A percentile compares a stretch with the other conserved stretches of the same genome.
These are phyloP conservation scores for Chrysochromulina tobinii DNA, from an alignment of 78 protist genomes.

Conservation along the genomic window DNA sequence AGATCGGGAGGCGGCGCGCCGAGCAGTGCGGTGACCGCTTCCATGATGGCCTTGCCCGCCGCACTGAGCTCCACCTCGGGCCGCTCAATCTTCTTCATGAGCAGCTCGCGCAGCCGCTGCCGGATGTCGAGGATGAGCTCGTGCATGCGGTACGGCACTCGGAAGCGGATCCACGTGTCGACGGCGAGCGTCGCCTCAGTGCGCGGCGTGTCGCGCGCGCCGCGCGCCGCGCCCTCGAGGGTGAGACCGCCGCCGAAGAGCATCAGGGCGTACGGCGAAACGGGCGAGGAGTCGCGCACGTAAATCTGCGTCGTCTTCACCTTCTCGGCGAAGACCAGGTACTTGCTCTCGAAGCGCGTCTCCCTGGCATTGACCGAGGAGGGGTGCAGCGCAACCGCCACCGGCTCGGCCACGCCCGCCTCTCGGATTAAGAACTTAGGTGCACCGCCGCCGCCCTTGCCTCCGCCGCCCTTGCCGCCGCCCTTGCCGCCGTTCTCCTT, in stretches of 20 bases:
- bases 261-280: constrained; percentile 61
- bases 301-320: constrained; percentile 59
- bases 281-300: constrained; percentile 50
- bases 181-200: not conserved
- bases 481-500: not conserved
- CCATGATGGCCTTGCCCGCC: not conserved
- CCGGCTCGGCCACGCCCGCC: not conserved
- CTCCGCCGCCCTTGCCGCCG: not conserved
- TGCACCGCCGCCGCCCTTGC: not conserved
- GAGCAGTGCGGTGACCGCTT: not conserved
- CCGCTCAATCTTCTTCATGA: not conserved
- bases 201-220: not conserved
- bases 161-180: constrained; percentile 68
- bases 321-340: constrained; percentile 48
- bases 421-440: not conserved
- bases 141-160: constrained; percentile 2
- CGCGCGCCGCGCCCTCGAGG: not conserved
- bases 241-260: constrained; percentile 70
- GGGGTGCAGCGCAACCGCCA: constrained; percentile 55
- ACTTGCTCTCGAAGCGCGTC: not conserved
- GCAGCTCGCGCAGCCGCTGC: not conserved
- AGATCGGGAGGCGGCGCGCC: too few relatives aligned
- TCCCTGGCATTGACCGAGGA: constrained; percentile 3
- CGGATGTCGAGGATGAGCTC: not conserved
- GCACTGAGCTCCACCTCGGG: not conserved